Evolutionary conservation across 768 basidiomycete species (phyloP), one percentile per base, ranked within the genome.

Genomic region (Serendipita indica): DNA sequence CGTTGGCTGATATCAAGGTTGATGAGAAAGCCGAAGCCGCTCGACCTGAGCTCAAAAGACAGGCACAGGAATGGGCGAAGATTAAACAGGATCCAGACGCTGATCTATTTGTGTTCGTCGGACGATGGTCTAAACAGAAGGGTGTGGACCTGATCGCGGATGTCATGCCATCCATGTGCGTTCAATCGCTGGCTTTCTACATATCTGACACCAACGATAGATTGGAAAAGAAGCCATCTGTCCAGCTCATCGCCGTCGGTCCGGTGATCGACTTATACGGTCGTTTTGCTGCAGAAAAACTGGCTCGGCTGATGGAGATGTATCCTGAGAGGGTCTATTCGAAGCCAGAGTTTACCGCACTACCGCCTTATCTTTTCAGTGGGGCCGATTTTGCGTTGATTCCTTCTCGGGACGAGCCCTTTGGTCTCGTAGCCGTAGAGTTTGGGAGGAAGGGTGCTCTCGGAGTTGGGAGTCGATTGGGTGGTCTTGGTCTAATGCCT

Each of bases 71-170:
- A 69, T 96, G 92, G 92, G 92, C 92, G 34, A 82, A 84, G 49
- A 84, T 96, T 71, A 85, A 83, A 67, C 91, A 94, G 66, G 90
- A 94, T 66, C 85, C 92, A 1, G 73, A 87, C 37, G 82, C 90
- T 1, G 89, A 93, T 68, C 69, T 96, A 46, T 94, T 96, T 67
- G 92, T 96, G 62, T 94, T 96, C 70, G 92, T 96, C 63, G 92
- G 92, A 68, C 85, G 92, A 62, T 96, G 92, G 92, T 96, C 92
- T 3, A 96, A 94, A 70, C 92, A 96, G 70, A 96, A 96, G 71
- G 92, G 88, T 71, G 90, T 96, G n/a, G 92, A 96, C 72, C 74
- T 96, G 39, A 96, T 96, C 63, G 92, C 92, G 6, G 92, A 96
- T 70, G 83, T 96, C 62, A 88, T 96, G 87, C 92, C 91, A 22